Evolutionary conservation across 345 rosid species (phyloP).

Genomic region (Pugionium dolabratum): DNA sequence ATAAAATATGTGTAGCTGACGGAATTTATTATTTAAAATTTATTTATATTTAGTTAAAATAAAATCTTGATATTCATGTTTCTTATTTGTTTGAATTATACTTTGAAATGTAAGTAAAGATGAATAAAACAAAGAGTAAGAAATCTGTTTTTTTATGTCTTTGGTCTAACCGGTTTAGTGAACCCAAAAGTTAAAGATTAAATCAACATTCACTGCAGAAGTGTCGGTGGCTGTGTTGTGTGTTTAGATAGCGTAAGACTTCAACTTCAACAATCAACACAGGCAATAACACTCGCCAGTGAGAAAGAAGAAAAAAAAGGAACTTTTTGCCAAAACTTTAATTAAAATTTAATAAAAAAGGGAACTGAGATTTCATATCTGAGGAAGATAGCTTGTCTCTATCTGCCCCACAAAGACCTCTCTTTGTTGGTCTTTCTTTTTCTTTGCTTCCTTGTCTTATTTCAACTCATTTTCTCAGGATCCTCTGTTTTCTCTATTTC

Average conservation of each 20-base stretch:
- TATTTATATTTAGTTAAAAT: no score
- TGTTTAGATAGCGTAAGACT: slow-evolving; percentile 29
- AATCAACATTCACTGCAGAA: slow-evolving; percentile 25
- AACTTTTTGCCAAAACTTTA: slow-evolving; percentile 20
- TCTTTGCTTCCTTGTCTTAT: neutral
- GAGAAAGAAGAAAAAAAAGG: neutral
- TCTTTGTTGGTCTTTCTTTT: slow-evolving; percentile 29
- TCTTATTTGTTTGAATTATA: no score
- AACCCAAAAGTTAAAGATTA: slow-evolving; percentile 16
- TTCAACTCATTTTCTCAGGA: slow-evolving; percentile 11
- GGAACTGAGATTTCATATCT: slow-evolving; percentile 35
- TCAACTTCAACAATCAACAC: slow-evolving; percentile 32
- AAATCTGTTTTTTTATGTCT: no score
- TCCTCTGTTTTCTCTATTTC: slow-evolving; percentile 15
- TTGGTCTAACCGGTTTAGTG: slow-evolving; percentile 12
- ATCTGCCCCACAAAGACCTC: slow-evolving; percentile 34
- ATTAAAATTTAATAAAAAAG: no score
- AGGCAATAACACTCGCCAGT: slow-evolving; percentile 33
- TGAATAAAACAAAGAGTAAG: neutral
- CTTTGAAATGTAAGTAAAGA: neutral
- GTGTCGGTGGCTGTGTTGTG: slow-evolving; percentile 41
- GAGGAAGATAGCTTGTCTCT: slow-evolving; percentile 41
- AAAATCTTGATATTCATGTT: no score
- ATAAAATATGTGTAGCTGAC: no score
- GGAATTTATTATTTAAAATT: no score